Base-by-base conservation (phyloP, 2,329 filamentous ascomycete genomes). In the Scolecobasidium constrictum region DNA sequence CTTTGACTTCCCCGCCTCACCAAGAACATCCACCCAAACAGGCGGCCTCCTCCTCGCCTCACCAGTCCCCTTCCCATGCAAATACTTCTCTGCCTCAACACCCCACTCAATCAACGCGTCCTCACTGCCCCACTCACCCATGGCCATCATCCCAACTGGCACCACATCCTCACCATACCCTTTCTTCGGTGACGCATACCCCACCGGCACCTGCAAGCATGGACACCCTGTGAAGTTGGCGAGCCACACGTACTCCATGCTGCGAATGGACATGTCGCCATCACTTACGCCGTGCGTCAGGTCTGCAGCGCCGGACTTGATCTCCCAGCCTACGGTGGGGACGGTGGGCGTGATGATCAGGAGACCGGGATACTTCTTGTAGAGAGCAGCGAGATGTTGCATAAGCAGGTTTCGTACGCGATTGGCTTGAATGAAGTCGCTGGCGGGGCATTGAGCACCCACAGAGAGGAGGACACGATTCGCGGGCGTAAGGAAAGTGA, bases 171-270 rank as follows among this genome's bases (percentile, higher is more conserved):
- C 71, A 0, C 81, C 82, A 44, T 69, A 63, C 2, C 74, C 77
- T 50, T 72, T 65, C 4, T 64, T 61, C 0, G 73, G 68, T 19
- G 75, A 65, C 3, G 68, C 72, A 61, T 87, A 94, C 1, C 85
- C 87, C 9, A 84, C 78, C 0, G 88, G 86, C 26, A 77, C 78
- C 36, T 69, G 78, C 11, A 93, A 73, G 1, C 84, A 78, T 1
- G 88, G 88, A 38, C 80, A 79, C 0, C 88, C 88, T 0, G 72
- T 77, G 52, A 86, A 80, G 61, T 95, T 95, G 5, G 87, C 83
- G 26, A 94, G 62, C 74, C 83, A 94, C 13, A 84, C 78, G 61
- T 86, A 94, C 59, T 81, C 77, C 86, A 94, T 94, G 55, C 76
- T 84, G 19, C 74, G 68, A n/a, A 94, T 66, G 13, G 77, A 79